phyloP scores from a whole-genome alignment of 106 monocot genomes.

The Ottelia alismoides region DNA sequence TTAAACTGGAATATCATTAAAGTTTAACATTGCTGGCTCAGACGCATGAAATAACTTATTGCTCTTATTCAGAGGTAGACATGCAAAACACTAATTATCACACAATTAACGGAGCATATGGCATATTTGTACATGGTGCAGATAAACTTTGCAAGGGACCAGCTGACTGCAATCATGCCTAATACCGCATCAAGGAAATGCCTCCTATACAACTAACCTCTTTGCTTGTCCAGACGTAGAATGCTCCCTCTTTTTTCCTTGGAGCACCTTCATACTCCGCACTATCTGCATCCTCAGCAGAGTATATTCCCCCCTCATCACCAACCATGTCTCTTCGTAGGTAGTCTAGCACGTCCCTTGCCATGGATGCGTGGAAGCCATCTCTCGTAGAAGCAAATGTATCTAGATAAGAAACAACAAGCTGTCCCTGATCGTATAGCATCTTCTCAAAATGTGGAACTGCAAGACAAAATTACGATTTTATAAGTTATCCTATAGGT shows the following conservation, averaged over 20 bases:
- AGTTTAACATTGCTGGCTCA: too few species aligned
- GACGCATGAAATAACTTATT: too few species aligned
- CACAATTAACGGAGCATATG: too few species aligned
- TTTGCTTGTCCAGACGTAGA: constrained; percentile 85
- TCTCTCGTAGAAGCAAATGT: constrained; percentile 61
- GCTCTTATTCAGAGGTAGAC: too few species aligned
- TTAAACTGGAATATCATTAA: too few species aligned
- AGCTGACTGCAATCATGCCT: too few species aligned
- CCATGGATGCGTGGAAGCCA: constrained; percentile 44
- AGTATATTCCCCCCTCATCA: constrained; percentile 68
- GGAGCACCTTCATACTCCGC: constrained; percentile 52
- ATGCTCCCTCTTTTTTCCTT: constrained; percentile 91
- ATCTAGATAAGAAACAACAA: constrained; percentile 74
- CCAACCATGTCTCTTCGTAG: constrained; percentile 89
- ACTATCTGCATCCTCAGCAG: constrained; percentile 99
- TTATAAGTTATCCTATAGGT: too few species aligned
- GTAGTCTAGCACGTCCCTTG: constrained; percentile 86
- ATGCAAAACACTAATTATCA: too few species aligned
- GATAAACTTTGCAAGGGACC: too few species aligned
- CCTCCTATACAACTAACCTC: too few species aligned
- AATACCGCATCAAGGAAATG: too few species aligned
- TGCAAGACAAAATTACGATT: constrained; percentile 34
- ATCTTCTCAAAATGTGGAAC: constrained; percentile 99
- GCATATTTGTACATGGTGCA: too few species aligned
- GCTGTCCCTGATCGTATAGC: constrained; percentile 93